phyloP scores from a whole-genome alignment of 75 land plant species.

The Gnetum montanum region DNA sequence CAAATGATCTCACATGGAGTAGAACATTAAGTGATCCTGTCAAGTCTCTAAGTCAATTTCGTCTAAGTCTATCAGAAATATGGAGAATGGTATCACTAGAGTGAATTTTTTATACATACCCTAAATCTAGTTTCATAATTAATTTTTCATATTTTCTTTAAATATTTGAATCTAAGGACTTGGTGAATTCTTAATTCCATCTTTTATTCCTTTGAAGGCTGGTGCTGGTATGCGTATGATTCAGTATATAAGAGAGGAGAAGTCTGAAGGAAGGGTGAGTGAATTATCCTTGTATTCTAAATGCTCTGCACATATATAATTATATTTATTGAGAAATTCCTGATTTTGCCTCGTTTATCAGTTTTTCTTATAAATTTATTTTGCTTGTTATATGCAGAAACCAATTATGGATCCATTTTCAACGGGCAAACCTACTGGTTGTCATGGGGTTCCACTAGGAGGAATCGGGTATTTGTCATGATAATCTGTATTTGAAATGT shows the following conservation, averaged over 20 bases:
- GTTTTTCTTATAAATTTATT: background rate
- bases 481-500: no score
- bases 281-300: background rate
- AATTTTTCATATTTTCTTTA: background rate
- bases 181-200: background rate
- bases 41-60: slow-evolving; percentile 1
- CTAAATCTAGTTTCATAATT: background rate
- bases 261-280: slow-evolving; percentile 46
- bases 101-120: background rate
- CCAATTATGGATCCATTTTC: slow-evolving; percentile 65
- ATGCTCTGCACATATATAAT: background rate
- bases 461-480: slow-evolving; percentile 73
- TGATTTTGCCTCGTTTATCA: background rate
- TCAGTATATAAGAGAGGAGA: slow-evolving; percentile 39
- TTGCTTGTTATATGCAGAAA: slow-evolving; percentile 29
- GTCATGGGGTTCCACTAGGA: slow-evolving; percentile 87
- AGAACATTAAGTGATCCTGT: background rate
- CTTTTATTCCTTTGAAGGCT: slow-evolving; percentile 21
- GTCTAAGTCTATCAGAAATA: background rate
- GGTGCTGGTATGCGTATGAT: slow-evolving; percentile 52
- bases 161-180: background rate
- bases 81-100: background rate
- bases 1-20: slow-evolving; percentile 1
- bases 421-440: slow-evolving; percentile 35
- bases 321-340: background rate